phyloP scores from a whole-genome alignment of 2,329 filamentous ascomycete genomes.

The Monosporascus sp. region DNA sequence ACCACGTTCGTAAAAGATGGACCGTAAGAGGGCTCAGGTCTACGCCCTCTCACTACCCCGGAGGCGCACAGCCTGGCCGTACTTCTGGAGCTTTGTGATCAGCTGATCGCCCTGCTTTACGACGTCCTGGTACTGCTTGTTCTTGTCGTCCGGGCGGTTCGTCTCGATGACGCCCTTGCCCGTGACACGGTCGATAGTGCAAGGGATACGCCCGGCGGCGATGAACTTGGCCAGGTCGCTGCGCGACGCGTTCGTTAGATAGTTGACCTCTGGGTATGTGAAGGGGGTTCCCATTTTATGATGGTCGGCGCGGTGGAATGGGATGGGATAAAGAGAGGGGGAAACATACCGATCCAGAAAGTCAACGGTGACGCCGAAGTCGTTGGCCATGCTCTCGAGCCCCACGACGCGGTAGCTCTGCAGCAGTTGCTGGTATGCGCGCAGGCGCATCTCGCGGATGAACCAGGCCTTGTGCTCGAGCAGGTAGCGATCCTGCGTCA shows the following conservation, averaged over 20 bases:
- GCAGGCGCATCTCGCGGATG: constrained; percentile 94
- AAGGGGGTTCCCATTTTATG: neutral
- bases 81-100: constrained; percentile 99
- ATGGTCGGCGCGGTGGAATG: neutral
- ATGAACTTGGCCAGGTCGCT: constrained; percentile 97
- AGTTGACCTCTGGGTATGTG: neutral
- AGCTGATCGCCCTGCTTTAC: constrained; percentile 96
- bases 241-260: constrained; percentile 4
- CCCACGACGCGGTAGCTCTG: constrained; percentile 97
- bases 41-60: constrained; percentile 90
- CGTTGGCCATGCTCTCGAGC: constrained; percentile 93
- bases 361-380: constrained; percentile 95
- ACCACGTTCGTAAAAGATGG: too few species aligned
- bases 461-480: constrained; percentile 97
- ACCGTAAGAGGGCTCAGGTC: neutral
- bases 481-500: constrained; percentile 90
- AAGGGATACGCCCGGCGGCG: constrained; percentile 86
- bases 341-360: constrained; percentile 80
- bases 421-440: constrained; percentile 92
- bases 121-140: constrained; percentile 98
- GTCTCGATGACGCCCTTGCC: constrained; percentile 98
- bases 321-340: neutral
- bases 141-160: constrained; percentile 96
- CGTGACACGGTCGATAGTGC: constrained; percentile 95
- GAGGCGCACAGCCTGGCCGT: constrained; percentile 91